Conservation (phyloP, 371 early-diverging fungal genomes). For the Zychaea mexicana region DNA sequence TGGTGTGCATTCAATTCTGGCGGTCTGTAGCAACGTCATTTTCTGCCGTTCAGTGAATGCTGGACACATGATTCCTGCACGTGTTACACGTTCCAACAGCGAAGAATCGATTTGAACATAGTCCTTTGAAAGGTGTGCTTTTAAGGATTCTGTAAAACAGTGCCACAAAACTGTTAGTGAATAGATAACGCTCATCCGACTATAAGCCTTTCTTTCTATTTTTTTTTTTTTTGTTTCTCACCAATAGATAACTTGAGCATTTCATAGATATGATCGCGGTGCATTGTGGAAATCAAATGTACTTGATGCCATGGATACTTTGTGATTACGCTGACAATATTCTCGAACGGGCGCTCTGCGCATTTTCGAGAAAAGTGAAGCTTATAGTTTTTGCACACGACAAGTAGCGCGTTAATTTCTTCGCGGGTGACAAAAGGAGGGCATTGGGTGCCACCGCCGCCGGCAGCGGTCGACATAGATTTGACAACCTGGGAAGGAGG, state of each 20-base stretch:
- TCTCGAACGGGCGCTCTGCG: conserved; percentile 80
- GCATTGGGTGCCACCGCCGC: conserved; percentile 35
- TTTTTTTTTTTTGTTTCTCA: conserved; percentile 9
- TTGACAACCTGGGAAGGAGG: conserved; percentile 36
- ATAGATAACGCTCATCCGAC: no score
- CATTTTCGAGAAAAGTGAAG: conserved; percentile 79
- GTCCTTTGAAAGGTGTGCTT: conserved; percentile 61
- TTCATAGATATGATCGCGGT: conserved; percentile 80
- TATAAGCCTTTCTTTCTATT: no score
- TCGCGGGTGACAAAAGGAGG: conserved; percentile 73
- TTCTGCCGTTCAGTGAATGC: conserved; percentile 81
- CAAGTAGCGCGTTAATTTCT: conserved; percentile 71
- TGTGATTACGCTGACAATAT: conserved; percentile 69
- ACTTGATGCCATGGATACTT: conserved; percentile 81
- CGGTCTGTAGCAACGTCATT: conserved; percentile 57
- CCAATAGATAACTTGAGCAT: conserved; percentile 62
- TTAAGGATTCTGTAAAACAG: conserved; percentile 60
- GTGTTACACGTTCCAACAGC: conserved; percentile 59
- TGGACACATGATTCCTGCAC: conserved; percentile 70
- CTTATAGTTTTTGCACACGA: conserved; percentile 78
- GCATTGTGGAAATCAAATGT: conserved; percentile 61
- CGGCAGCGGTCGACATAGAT: conserved; percentile 48
- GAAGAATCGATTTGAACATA: conserved; percentile 65
- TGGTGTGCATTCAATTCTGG: conserved; percentile 33
- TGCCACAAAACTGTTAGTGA: no score